Evolutionary conservation across 1,139 yeast species (phyloP).

Genomic region (Yamadazyma buinensis): DNA sequence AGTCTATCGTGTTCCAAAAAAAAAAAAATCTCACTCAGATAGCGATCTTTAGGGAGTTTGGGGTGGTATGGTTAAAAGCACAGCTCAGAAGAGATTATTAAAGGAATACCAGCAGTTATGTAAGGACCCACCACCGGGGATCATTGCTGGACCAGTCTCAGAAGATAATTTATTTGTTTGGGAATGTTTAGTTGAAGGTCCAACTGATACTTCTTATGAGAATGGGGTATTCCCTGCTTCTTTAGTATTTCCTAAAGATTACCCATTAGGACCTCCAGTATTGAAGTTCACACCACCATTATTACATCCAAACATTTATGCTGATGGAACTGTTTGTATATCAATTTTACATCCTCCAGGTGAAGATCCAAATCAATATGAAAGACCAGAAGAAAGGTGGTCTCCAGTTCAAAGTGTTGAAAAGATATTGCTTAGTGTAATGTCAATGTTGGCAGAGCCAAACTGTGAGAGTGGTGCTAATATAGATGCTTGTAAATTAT

Average conservation of each 20-base stretch:
- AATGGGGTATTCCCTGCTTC: constrained; percentile 89
- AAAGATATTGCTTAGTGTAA: constrained; percentile 84
- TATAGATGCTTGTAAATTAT: constrained; percentile 91
- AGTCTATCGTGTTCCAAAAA: too few species aligned
- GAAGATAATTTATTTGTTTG: constrained; percentile 83
- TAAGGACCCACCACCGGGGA: constrained; percentile 90
- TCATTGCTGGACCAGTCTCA: constrained; percentile 83
- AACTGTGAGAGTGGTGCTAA: constrained; percentile 96
- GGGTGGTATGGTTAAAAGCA: constrained; percentile 28
- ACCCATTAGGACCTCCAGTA: constrained; percentile 88
- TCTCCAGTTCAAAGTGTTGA: constrained; percentile 96
- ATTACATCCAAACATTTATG: constrained; percentile 88
- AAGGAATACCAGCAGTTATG: constrained; percentile 86
- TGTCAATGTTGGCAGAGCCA: constrained; percentile 97
- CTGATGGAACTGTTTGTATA: constrained; percentile 94
- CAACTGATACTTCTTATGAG: constrained; percentile 89
- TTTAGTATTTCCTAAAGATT: constrained; percentile 81
- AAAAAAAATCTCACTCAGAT: too few species aligned
- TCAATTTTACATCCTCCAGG: constrained; percentile 95
- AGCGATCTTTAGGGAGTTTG: too few species aligned
- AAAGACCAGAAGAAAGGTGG: constrained; percentile 95
- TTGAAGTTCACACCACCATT: constrained; percentile 81
- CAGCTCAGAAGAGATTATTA: constrained; percentile 82
- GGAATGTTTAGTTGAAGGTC: constrained; percentile 93
- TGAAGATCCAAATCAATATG: constrained; percentile 94